Conservation (phyloP, 495 filamentous ascomycete species). For the Trichodelitschia bisporula region DNA sequence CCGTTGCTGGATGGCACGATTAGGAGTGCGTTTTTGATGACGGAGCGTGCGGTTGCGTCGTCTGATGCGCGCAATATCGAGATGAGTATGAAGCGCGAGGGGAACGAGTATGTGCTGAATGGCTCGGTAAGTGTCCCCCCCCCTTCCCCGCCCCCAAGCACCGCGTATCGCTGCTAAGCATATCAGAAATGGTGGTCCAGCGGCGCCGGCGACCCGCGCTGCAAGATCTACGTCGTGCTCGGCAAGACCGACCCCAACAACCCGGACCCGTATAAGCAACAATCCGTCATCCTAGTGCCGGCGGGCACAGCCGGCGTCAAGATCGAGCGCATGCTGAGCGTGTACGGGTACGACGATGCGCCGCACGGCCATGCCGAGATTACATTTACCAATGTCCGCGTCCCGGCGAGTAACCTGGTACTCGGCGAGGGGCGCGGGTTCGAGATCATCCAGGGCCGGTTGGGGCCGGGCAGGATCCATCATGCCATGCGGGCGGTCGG, state of each 20-base stretch:
- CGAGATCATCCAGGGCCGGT: constrained; percentile 84
- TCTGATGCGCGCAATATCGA: constrained; percentile 79
- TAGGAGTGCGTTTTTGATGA: constrained; percentile 82
- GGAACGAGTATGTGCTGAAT: constrained; percentile 65
- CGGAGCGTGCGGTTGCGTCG: constrained; percentile 63
- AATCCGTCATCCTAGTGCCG: constrained; percentile 73
- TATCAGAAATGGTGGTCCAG: constrained; percentile 86
- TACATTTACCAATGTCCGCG: constrained; percentile 61
- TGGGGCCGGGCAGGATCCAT: constrained; percentile 81
- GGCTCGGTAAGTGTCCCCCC: constrained; percentile 48
- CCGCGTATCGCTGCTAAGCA: neutral
- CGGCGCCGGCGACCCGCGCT: constrained; percentile 74
- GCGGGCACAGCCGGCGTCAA: constrained; percentile 50
- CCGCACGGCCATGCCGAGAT: constrained; percentile 81
- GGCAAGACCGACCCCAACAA: constrained; percentile 55
- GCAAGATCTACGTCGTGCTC: constrained; percentile 79
- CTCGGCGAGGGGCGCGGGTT: constrained; percentile 83
- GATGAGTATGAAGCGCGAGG: constrained; percentile 53
- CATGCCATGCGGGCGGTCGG: constrained; percentile 86
- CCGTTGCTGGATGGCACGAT: constrained; percentile 71
- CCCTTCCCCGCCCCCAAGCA: neutral
- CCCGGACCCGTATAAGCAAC: constrained; percentile 54
- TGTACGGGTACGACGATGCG: constrained; percentile 88
- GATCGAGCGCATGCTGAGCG: constrained; percentile 62
- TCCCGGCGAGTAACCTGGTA: constrained; percentile 53